These are phyloP conservation scores for Wickerhamomyces rabaulensis DNA, from an alignment of 805 yeast species.

Conservation along the genomic window DNA sequence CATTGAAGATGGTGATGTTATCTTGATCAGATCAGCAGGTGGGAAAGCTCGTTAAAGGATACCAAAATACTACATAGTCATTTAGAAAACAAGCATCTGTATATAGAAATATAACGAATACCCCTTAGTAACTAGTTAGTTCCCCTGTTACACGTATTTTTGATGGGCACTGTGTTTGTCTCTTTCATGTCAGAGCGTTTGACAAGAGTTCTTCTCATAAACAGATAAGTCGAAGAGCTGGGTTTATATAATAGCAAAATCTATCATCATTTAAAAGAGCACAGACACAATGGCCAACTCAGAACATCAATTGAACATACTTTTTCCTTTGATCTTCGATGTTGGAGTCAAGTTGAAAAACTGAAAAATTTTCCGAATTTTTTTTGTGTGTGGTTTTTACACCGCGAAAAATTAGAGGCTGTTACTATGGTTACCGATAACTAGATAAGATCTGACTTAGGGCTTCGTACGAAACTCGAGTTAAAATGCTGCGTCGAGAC, in stretches of 20 bases:
- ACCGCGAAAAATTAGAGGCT: not conserved
- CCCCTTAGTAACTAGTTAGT: not conserved
- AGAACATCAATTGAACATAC: constrained; percentile 5
- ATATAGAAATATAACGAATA: not conserved
- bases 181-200: constrained; percentile 21
- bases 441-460: not conserved
- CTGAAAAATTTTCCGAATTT: not conserved
- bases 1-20: constrained; percentile 81
- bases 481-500: too few relatives aligned
- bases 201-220: constrained; percentile 24
- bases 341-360: too few relatives aligned
- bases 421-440: not conserved
- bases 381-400: not conserved
- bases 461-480: too few relatives aligned
- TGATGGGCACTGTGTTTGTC: not conserved
- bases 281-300: constrained; percentile 17
- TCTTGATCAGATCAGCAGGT: constrained; percentile 66
- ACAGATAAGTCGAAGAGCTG: constrained; percentile 28
- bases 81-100: constrained; percentile 1
- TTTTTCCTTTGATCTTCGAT: not conserved
- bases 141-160: not conserved
- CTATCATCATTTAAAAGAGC: constrained; percentile 23
- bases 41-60: constrained; percentile 39
- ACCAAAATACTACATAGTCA: not conserved
- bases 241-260: constrained; percentile 24